Percentiles rank a stretch among this genome's conserved stretches.
These are phyloP conservation scores for Mycosphaerella sp. DNA, from an alignment of 2,329 filamentous ascomycete species.

Conservation along the genomic window DNA sequence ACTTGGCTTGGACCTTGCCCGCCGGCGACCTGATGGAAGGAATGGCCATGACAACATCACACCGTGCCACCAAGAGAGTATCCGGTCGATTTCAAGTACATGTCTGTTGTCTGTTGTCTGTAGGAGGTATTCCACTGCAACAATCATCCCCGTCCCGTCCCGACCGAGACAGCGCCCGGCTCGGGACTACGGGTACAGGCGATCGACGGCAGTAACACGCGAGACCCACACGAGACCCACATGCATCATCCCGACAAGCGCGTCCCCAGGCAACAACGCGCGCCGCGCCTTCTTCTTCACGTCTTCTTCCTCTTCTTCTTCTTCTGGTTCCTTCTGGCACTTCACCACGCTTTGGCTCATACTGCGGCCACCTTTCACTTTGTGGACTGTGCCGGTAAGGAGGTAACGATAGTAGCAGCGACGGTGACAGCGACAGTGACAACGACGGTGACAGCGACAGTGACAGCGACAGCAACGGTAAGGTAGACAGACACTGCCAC, in stretches of 20 bases:
- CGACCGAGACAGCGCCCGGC: too few species aligned
- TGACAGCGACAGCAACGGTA: too few species aligned
- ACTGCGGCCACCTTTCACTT: background rate
- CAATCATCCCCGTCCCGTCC: too few species aligned
- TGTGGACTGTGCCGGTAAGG: background rate
- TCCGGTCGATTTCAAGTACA: too few species aligned
- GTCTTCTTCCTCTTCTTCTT: background rate
- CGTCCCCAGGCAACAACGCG: slow-evolving; percentile 7
- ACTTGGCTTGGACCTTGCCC: slow-evolving; percentile 32
- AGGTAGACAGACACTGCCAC: too few species aligned
- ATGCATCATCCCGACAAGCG: background rate
- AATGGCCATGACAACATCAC: slow-evolving; percentile 11
- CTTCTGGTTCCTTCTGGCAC: background rate
- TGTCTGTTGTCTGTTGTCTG: too few species aligned
- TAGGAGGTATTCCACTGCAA: too few species aligned
- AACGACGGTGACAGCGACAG: too few species aligned
- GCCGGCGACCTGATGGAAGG: slow-evolving; percentile 2
- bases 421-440: background rate
- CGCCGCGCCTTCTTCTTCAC: background rate
- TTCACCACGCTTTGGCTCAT: background rate
- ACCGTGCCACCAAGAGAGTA: too few species aligned
- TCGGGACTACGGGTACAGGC: too few species aligned
- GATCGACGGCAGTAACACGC: background rate
- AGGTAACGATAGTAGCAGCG: background rate
- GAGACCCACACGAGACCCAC: background rate